These are phyloP conservation scores for Plantago major DNA, from an alignment of 257 asterid genomes.

Conservation along the genomic window DNA sequence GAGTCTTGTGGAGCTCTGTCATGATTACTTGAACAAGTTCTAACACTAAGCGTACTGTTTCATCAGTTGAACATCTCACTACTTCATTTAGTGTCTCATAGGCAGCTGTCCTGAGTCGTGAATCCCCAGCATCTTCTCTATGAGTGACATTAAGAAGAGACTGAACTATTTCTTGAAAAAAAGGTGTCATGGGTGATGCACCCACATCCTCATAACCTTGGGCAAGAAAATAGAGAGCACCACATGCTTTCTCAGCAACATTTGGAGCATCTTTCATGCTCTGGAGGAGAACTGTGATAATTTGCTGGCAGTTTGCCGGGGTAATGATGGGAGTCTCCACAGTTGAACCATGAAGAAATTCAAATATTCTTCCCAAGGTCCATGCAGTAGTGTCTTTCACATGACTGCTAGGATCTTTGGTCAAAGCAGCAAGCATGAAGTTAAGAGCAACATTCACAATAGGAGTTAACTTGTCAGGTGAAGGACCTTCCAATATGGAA, in stretches of 20 bases:
- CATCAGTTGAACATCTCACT: constrained; percentile 73
- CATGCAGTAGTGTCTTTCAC: constrained; percentile 86
- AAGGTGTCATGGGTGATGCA: constrained; percentile 70
- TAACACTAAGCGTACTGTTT: constrained; percentile 65
- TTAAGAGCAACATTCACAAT: constrained; percentile 58
- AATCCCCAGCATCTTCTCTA: constrained; percentile 82
- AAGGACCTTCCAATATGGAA: constrained; percentile 80
- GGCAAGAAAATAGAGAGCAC: constrained; percentile 75
- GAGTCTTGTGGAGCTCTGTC: constrained; percentile 74
- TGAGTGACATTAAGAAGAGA: constrained; percentile 65
- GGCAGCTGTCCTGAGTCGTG: constrained; percentile 73
- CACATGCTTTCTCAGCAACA: constrained; percentile 84
- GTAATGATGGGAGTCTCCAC: constrained; percentile 62
- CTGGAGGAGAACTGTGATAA: constrained; percentile 69
- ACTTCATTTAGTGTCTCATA: constrained; percentile 85
- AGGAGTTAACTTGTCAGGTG: constrained; percentile 62
- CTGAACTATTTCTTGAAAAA: constrained; percentile 72
- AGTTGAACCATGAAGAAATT: constrained; percentile 70
- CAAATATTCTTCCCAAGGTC: constrained; percentile 79
- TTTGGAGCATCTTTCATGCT: constrained; percentile 85
- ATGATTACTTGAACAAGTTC: constrained; percentile 73
- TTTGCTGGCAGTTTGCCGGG: constrained; percentile 63
- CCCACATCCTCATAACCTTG: constrained; percentile 75
- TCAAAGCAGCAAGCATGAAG: constrained; percentile 68
- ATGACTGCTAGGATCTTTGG: constrained; percentile 65